These are phyloP conservation scores for Paramecium tetraurelia DNA, from an alignment of 73 alveolate genomes.

Conservation along the genomic window DNA sequence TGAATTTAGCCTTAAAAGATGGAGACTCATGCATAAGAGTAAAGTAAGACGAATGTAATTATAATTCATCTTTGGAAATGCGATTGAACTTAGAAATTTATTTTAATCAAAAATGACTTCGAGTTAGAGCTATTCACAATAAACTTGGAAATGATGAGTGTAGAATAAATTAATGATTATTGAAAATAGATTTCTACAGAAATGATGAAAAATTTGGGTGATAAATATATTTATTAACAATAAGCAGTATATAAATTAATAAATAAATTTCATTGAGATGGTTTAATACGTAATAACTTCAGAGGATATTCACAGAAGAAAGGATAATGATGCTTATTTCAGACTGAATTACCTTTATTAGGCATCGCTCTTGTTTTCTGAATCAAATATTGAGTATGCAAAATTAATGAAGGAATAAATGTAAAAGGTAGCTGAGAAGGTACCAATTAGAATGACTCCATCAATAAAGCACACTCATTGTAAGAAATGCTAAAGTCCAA, in stretches of 20 bases:
- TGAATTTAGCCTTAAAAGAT: no score
- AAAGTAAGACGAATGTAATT: no score
- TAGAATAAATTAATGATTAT: no score
- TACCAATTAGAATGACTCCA: not conserved
- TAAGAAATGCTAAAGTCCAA: not conserved
- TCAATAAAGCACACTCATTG: not conserved
- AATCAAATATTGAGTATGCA: not conserved
- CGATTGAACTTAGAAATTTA: no score
- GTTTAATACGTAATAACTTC: not conserved
- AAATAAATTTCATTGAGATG: not conserved
- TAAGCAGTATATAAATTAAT: not conserved
- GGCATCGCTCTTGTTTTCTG: not conserved
- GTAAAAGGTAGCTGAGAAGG: not conserved
- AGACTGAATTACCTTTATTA: not conserved
- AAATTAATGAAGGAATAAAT: not conserved
- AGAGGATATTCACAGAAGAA: not conserved
- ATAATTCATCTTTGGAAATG: no score
- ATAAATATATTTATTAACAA: not conserved
- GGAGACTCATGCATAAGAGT: no score
- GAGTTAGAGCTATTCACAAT: no score
- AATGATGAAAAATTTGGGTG: not conserved
- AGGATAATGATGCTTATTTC: conserved; percentile 27
- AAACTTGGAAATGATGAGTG: no score
- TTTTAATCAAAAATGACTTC: no score
- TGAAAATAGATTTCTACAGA: not conserved